A percentile compares a stretch with the other conserved stretches of the same genome.
These are phyloP conservation scores for Phytophthora nicotianae DNA, from an alignment of 352 stramenopile genomes.

Conservation along the genomic window DNA sequence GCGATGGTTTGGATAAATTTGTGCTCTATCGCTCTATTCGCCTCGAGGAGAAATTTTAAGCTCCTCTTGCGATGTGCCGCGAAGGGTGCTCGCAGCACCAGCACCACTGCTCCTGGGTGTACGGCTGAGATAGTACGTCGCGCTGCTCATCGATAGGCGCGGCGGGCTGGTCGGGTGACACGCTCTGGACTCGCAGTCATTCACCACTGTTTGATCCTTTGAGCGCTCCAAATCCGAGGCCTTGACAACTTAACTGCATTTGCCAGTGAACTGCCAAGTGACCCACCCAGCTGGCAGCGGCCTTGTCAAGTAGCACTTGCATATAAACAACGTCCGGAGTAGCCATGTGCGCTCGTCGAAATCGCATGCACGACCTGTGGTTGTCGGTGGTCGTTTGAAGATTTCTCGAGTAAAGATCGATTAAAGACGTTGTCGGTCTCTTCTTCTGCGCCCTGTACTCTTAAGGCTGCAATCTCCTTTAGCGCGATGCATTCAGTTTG, in stretches of 20 bases:
- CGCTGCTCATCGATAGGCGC: constrained; percentile 19
- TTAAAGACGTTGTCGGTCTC: not conserved
- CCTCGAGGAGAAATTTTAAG: constrained; percentile 6
- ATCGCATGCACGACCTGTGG: constrained; percentile 8
- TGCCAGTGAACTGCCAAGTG: not conserved
- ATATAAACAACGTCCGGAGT: not conserved
- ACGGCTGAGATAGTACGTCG: constrained; percentile 13
- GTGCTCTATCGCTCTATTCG: not conserved
- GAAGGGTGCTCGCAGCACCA: not conserved
- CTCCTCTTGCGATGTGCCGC: constrained; percentile 11
- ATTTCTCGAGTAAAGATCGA: not conserved
- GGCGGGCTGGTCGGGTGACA: constrained; percentile 3
- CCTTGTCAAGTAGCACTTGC: not conserved
- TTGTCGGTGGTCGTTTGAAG: not conserved
- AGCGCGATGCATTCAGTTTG: not conserved
- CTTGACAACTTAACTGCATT: not conserved
- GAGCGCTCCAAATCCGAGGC: not conserved
- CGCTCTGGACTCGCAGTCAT: constrained; percentile 13
- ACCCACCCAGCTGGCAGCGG: not conserved
- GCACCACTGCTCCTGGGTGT: not conserved
- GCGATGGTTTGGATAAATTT: not conserved
- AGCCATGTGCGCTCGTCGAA: constrained; percentile 25
- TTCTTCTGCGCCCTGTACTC: not conserved
- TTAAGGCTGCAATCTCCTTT: not conserved
- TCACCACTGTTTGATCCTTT: not conserved